Base-by-base conservation (phyloP, 257 asterid species). In the Solanum corneliomulleri region DNA sequence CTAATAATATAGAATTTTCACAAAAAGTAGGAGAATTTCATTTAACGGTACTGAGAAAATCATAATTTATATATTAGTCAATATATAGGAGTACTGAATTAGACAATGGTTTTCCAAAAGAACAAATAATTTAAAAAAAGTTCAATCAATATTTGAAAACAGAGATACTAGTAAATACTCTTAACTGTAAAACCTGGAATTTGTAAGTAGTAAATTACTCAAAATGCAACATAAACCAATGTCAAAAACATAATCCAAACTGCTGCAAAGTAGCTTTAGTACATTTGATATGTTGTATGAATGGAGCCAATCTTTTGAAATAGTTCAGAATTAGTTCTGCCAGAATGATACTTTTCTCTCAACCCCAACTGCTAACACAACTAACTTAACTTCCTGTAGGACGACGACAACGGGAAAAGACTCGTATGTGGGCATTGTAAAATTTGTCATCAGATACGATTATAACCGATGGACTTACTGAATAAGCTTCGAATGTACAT, bases 401-500 rank as follows among this genome's bases (percentile, higher is more conserved):
- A 29, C 16, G 16, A 10, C 7, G 11, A 7, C 7, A 3, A 7
- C 44, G 2, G 68, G 23, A 49, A 29, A 81, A 14, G 68, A 33
- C 85, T 29, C 13, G 33, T 29, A 3, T 29, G 20, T 27, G 49
- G 49, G 42, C 85, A 18, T 49, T 60, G 37, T 80, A 45, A 44
- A 29, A 39, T 83, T 68, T 86, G 33, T 74, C 82, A 78, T 96
- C 93, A 96, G 90, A 95, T 95, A 41, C 99, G 95, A 90, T 88
- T 93, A 91, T 93, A 94, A 3, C 91, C 95, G 12, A 93, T 92
- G 1, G 97, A 87, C 86, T 95, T 96, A 91, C 92, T 93, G 91
- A 96, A 96, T 92, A 96, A 84, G 31, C 95, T 93, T 9, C 98
- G 94, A 12, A 96, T 92, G 91, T 92, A 94, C 56, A 91, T 47